Conservation (phyloP, 2,329 filamentous ascomycete species). For the Scopulariopsis brevicaulis region DNA sequence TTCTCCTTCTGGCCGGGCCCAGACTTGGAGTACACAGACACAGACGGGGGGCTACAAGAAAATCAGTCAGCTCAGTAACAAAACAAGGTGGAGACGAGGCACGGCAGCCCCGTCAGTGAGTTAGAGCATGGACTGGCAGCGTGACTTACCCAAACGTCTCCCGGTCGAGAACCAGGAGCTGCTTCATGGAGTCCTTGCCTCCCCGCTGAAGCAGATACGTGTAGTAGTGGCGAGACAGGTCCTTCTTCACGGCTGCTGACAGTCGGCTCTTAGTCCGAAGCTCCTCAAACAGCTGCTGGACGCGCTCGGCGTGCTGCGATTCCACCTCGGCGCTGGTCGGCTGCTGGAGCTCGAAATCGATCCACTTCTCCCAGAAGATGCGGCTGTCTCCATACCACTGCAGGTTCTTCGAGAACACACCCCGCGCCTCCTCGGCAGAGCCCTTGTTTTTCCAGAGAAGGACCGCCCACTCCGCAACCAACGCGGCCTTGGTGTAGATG, state of each 20-base stretch:
- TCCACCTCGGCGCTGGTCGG: slow-evolving; percentile 57
- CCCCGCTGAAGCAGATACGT: slow-evolving; percentile 74
- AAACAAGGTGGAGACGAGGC: slow-evolving; percentile 6
- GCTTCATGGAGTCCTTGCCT: slow-evolving; percentile 71
- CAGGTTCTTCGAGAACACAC: slow-evolving; percentile 71
- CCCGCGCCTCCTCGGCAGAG: slow-evolving; percentile 66
- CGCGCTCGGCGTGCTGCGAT: slow-evolving; percentile 53
- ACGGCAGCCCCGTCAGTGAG: neutral
- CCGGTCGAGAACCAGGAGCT: slow-evolving; percentile 71
- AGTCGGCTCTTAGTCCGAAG: slow-evolving; percentile 65
- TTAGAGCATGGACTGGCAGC: neutral
- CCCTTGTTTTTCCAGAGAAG: slow-evolving; percentile 84
- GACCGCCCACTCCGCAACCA: slow-evolving; percentile 81
- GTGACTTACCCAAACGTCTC: slow-evolving; percentile 69
- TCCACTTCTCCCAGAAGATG: slow-evolving; percentile 82
- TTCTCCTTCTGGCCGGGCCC: slow-evolving; percentile 32
- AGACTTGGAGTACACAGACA: slow-evolving; percentile 27
- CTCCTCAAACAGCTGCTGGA: slow-evolving; percentile 70
- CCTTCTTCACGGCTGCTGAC: slow-evolving; percentile 54
- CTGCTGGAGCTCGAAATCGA: slow-evolving; percentile 81
- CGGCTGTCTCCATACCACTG: slow-evolving; percentile 78
- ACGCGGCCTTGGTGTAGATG: slow-evolving; percentile 69
- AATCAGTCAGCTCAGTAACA: neutral
- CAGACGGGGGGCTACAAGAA: slow-evolving; percentile 29
- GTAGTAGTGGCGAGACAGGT: slow-evolving; percentile 70